Evolutionary conservation across 2,329 filamentous ascomycete species (phyloP), one percentile per base, ranked within the genome.

Genomic region (Penicillium sp.): DNA sequence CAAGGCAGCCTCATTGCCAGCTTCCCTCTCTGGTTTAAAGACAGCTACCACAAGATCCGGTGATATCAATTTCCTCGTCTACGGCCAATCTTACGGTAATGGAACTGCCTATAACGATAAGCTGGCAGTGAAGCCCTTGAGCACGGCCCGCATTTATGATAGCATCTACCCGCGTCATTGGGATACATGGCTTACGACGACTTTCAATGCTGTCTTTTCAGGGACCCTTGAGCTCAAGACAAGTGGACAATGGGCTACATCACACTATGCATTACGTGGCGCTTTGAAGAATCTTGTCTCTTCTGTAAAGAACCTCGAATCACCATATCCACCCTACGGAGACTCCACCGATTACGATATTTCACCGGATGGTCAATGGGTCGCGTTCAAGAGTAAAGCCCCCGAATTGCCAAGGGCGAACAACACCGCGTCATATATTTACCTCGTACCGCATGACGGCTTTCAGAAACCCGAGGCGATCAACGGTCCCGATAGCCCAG

Each of bases 391-490:
- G 62, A 75, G 71, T 63, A 76, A 75, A 58, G 73, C 73, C 0
- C 69, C 73, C 9, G 71, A 76, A 31, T 51, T 74, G 21, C 72
- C 73, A 8, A 64, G 68, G 31, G 69, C 72, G 36, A 81, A 88
- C 51, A 84, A 88, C 69, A 95, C 90, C 6, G 93, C 92, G 64
- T 87, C 87, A 0, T 88, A 94, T 65, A 81, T 95, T 29, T 95
- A 94, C 71, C 83, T 86, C 43, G 81, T 88, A 4, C 81, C 85
- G 0, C 75, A 91, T 29, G 75, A 78, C 45, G 82, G 79, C 4
- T 91, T 87, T 65, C 71, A 77, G 5, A 79, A 85, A 47, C 59
- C 70, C 2, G 42, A 63, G 18, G 70, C 49, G 66, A 79, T 67
- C 70, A 84, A 56, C 75, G 79, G 23, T 53, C 68, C 48, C 6